These are phyloP conservation scores for Colletotrichum somersetense DNA, from an alignment of 2,329 filamentous ascomycete species.

Conservation along the genomic window DNA sequence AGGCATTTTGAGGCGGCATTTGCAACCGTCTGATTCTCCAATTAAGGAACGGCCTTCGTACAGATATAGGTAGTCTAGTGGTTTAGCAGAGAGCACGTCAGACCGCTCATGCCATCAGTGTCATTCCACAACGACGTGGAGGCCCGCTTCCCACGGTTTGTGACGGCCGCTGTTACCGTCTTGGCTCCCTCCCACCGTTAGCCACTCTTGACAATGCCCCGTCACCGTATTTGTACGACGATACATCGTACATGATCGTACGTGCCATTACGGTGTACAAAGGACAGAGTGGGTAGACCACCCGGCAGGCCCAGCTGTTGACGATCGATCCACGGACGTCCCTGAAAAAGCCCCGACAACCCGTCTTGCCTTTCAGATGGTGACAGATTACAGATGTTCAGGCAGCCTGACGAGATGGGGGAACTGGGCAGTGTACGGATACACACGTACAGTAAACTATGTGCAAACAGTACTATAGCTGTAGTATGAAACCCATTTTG, in stretches of 20 bases:
- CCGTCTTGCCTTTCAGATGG: conserved; percentile 25
- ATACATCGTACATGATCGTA: no score
- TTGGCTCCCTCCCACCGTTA: neutral
- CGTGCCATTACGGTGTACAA: no score
- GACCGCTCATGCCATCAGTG: neutral
- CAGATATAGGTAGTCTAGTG: neutral
- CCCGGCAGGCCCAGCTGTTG: conserved; percentile 18
- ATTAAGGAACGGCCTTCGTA: conserved; percentile 15
- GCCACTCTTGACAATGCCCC: neutral
- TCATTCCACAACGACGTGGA: conserved; percentile 1
- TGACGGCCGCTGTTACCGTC: conserved; percentile 31
- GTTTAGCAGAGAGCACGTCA: neutral
- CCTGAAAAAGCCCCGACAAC: conserved; percentile 24
- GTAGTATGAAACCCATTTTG: neutral
- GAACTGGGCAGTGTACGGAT: neutral
- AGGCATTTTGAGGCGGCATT: conserved; percentile 29
- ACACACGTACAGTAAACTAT: no score
- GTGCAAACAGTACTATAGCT: neutral
- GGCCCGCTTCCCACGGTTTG: conserved; percentile 9
- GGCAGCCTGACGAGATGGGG: conserved; percentile 12
- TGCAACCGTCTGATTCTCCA: neutral
- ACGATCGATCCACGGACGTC: conserved; percentile 35
- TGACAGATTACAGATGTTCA: conserved; percentile 16
- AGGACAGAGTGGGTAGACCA: neutral
- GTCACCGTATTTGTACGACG: neutral